Evolutionary conservation across 257 asterid genomes (phyloP), one percentile per base, ranked within the genome.

Genomic region (Striga asiatica): DNA sequence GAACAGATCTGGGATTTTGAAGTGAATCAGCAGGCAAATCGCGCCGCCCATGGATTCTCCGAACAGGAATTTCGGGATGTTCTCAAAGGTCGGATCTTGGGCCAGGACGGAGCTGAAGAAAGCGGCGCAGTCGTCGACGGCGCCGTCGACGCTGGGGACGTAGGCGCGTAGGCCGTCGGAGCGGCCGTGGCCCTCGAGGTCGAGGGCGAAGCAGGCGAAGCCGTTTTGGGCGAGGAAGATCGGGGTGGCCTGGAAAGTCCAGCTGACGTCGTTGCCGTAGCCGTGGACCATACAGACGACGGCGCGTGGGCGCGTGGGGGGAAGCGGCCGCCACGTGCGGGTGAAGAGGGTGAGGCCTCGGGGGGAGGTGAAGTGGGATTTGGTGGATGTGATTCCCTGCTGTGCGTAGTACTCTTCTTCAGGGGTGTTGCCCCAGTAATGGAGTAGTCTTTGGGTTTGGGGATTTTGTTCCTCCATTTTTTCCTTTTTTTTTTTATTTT

Each of bases 41-140:
- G 95, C 97, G 22, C 97, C 95, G 0, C 97, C 95, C 97, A 88
- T 88, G 1, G 94, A 88, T 22, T 80, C 97, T 1, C 97, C 95
- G 28, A 47, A 68, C 21, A 88, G 27, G 73, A 80, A 82, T 24
- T 41, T 69, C 0, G 84, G 94, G 8, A 76, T 49, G 12, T 23
- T 53, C 3, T 63, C 37, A 3, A 73, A 66, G 4, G 10, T 11
- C 2, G 74, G 80, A 65, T 81, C 77, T 37, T 66, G 76, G 59
- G 77, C 25, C 1, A 65, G 5, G 2, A 62, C 16, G 5, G 24
- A 71, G 11, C 35, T 35, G 74, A 75, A 80, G 67, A 77, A 79
- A 0, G 88, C 76, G 23, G 80, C 12, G 38, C 77, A 78, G 58
- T 84, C 95, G 34, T 78, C 76, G 4, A 88, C 76, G 6, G 81